Evolutionary conservation across 208 protist species (phyloP).

Genomic region (Entamoeba moshkovskii): DNA sequence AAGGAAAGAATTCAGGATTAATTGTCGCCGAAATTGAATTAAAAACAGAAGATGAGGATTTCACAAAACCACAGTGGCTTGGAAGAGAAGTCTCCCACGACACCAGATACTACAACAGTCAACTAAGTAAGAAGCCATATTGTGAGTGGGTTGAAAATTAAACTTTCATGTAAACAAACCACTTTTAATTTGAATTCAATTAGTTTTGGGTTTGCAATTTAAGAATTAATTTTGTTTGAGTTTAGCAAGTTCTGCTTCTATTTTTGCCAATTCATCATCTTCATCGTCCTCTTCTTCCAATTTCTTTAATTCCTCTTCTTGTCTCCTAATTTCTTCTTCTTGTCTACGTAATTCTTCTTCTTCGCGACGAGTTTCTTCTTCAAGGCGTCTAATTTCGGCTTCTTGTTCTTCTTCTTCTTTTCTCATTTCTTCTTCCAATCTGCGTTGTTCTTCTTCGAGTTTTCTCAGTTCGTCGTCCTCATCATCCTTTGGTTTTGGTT

Average conservation of each 20-base stretch:
- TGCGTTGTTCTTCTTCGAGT: neutral
- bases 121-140: neutral
- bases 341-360: neutral
- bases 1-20: neutral
- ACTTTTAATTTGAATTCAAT: too few relatives aligned
- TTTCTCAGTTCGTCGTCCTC: neutral
- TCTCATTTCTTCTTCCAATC: neutral
- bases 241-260: neutral
- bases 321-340: neutral
- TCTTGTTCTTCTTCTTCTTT: neutral
- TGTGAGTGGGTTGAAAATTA: neutral
- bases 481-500: neutral
- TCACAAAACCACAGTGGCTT: neutral
- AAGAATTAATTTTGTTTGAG: too few relatives aligned
- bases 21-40: neutral
- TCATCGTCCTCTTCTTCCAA: neutral
- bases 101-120: neutral
- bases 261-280: neutral
- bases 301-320: neutral
- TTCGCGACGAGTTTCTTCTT: neutral
- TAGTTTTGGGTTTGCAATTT: too few relatives aligned
- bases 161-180: too few relatives aligned
- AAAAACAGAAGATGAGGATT: neutral
- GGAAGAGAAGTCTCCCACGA: neutral
- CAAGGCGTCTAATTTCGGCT: neutral